Evolutionary conservation across 1,139 yeast species (phyloP), one percentile per base, ranked within the genome.

Genomic region (Kluyveromyces marxianus): DNA sequence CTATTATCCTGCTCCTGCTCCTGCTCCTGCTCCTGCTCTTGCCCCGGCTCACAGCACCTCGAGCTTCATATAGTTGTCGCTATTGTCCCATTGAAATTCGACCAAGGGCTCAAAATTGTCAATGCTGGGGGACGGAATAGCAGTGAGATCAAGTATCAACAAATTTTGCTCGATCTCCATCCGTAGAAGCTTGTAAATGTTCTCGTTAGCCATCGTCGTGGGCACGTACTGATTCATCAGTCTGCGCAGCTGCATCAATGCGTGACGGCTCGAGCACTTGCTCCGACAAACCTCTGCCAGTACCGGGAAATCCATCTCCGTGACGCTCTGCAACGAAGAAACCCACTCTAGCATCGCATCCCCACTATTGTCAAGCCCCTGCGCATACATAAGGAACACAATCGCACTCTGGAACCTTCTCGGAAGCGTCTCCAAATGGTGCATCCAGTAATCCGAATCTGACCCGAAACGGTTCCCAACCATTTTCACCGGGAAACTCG

Each of bases 351-450:
- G 7, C 14, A 39, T 4, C 3, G 25, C 25, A 7, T 3, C 25
- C 21, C 14, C 14, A n/a, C 32, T 26, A 14, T 37, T 31, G 7
- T 32, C 8, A 3, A 34, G 14, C 14, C 32, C 26, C 26, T 39
- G 36, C 21, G 31, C 28, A n/a, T 32, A 39, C 5, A 39, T 30
- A n/a, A 39, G 26, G 31, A 39, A 39, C 21, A 39, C 26, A 21
- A 39, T 14, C 4, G 14, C 37, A 31, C 41, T 38, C 25, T 38
- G 41, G 27, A 21, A 29, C n/a, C 35, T 25, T 3, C 21, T 29
- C 28, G 41, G 35, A 14, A 38, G 27, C 30, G 28, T 14, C 7
- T 21, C 27, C 24, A 38, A 4, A 10, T 10, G 21, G n/a, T 25
- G 21, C n/a, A n/a, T 6, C 41, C 41, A 38, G 14, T 14, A 14